Evolutionary conservation across 768 basidiomycete species (phyloP).

Genomic region (Rubroboletus satanas): DNA sequence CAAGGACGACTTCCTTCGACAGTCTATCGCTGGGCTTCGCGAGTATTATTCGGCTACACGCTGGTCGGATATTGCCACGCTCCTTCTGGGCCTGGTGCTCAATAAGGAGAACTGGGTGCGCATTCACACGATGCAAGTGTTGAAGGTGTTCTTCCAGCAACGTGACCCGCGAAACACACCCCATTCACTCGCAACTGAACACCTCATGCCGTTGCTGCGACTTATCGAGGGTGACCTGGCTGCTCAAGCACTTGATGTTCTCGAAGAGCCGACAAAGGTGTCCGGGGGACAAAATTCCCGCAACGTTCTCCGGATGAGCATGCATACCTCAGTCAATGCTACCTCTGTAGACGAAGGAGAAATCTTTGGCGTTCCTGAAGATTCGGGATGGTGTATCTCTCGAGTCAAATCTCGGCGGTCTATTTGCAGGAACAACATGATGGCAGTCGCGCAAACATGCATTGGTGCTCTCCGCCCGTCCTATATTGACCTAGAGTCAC

Average conservation of each 20-base stretch:
- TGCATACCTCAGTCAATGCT: conserved; percentile 53
- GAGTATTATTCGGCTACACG: conserved; percentile 76
- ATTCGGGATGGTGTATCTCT: conserved; percentile 85
- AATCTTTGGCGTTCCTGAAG: conserved; percentile 77
- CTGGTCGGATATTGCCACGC: conserved; percentile 78
- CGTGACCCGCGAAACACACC: conserved; percentile 73
- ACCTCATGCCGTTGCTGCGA: conserved; percentile 86
- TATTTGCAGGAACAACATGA: conserved; percentile 70
- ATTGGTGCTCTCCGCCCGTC: conserved; percentile 66
- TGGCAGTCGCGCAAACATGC: conserved; percentile 84
- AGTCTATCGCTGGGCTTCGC: conserved; percentile 79
- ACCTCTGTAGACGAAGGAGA: conserved; percentile 55
- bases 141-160: conserved; percentile 86
- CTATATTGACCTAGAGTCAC: conserved; percentile 69
- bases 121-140: conserved; percentile 78
- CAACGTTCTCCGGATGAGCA: conserved; percentile 89
- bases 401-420: conserved; percentile 57
- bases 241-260: conserved; percentile 82
- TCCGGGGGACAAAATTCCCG: conserved; percentile 73
- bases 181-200: conserved; percentile 74
- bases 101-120: conserved; percentile 81
- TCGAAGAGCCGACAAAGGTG: conserved; percentile 85
- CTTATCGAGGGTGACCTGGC: conserved; percentile 87
- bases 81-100: conserved; percentile 82
- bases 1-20: conserved; percentile 89